Base-by-base conservation (phyloP, 352 stramenopile genomes). In the Phytophthora idaei region DNA sequence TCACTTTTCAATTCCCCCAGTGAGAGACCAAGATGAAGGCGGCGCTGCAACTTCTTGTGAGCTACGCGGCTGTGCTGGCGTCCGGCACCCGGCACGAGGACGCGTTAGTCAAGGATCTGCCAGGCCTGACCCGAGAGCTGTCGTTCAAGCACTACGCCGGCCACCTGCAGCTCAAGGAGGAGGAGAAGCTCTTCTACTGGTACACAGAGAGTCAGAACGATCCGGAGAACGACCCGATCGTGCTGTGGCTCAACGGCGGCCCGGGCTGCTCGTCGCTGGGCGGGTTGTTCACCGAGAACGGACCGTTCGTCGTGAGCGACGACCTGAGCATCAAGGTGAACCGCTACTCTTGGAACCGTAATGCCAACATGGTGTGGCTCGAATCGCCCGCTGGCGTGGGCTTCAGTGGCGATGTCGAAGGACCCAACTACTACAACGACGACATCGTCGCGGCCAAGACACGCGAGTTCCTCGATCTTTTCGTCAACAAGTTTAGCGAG, bases 121-220 rank as follows among this genome's bases (percentile, higher is more conserved):
- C 85, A 0, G 78, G 80, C 9, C 74, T 90, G 32, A 60, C 66
- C 8, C 64, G 53, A 8, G 53, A 78, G 31, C 63, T 85, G 10
- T 56, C 65, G 45, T 90, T 93, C 73, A 87, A 90, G 56, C 85
- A 93, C 54, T 93, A 92, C 67, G 67, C 81, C 3, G 83, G 80
- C 5, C 83, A 85, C 55, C 28, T 92, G 32, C 49, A 85, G 51
- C 71, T 91, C 11, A 32, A 78, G 41, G 77, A 70, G 15, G 65
- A 80, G 50, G 81, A 89, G 51, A 82, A 89, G 59, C 77, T 93
- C 39, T 94, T 93, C 48, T 93, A 93, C 71, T 93, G 85, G 85
- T 91, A 90, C 67, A 80, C 84, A 12, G 85, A 94, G 64, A 85
- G 78, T 54, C 80, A 91, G 69, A 63, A 71, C 56, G 64, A 81